Base-by-base conservation (phyloP, 345 rosid genomes). In the Murraya koenigii region DNA sequence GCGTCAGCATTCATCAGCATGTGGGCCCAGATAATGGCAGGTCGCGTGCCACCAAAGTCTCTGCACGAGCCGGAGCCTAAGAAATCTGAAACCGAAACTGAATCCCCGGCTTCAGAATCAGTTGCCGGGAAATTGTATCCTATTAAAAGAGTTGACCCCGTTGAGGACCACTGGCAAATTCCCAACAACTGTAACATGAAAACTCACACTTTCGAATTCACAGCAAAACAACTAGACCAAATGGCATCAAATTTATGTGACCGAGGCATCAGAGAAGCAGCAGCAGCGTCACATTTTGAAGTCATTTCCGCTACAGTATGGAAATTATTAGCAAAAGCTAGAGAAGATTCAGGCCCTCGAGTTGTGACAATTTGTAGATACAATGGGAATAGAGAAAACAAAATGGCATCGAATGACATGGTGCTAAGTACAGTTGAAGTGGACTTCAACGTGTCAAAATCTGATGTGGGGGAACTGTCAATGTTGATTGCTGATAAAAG, bases 281-380 rank as follows among this genome's bases (percentile, higher is more conserved):
- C 39, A 2, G 49, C 69, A 1, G 10, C 74, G 33, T 81, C 83
- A 0, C 56, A 56, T 72, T 86, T 90, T 59, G 86, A 85, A 8
- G 20, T 85, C 41, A 49, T 94, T 5, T 83, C 84, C n/a, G 95
- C 94, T 2, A 8, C 87, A 25, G 73, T 92, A 22, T 94, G 94
- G 97, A 86, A 84, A 61, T 87, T 88, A 2, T 23, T 92, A 25
- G 44, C 82, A 0, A 87, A 84, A 3, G 55, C 82, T 23, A 88
- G 88, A 35, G 85, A 33, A 2, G 87, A 85, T 66, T 66, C 69
- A 6, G 80, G 71, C 44, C 80, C 88, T 1, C 80, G 75, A 11
- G 49, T 55, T 1, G 88, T 87, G 71, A 87, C 91, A 32, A 41
- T 92, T 1, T 86, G 90, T 49, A 65, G 71, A 17, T 79, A 79